Percentiles rank a stretch among this genome's conserved stretches.
These are phyloP conservation scores for Aquilaria malaccensis DNA, from an alignment of 345 rosid genomes.

Conservation along the genomic window DNA sequence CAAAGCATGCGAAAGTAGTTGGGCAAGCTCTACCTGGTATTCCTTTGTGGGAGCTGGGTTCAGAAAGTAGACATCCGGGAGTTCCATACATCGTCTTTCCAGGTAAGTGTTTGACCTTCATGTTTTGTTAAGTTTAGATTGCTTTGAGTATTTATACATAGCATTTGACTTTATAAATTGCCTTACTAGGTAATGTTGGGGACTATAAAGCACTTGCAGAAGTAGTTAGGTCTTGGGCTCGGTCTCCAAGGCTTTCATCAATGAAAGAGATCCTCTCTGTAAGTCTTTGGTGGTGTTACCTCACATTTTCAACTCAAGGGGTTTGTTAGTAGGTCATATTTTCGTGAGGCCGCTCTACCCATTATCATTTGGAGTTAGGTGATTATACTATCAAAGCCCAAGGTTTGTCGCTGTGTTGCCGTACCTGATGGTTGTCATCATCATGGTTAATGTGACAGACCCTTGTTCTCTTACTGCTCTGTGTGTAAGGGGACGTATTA, in stretches of 20 bases:
- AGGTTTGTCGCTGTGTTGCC: no score
- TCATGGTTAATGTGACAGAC: no score
- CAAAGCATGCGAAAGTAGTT: constrained; percentile 73
- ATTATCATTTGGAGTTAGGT: no score
- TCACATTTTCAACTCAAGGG: not conserved
- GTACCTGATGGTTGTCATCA: no score
- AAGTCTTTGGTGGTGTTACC: constrained; percentile 12
- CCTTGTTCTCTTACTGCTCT: no score
- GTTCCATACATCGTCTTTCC: constrained; percentile 97
- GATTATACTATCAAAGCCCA: no score
- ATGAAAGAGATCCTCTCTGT: constrained; percentile 73
- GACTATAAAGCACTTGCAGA: constrained; percentile 68
- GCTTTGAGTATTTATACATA: not conserved
- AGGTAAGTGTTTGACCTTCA: constrained; percentile 33
- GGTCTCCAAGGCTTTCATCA: constrained; percentile 47
- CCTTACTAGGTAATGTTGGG: constrained; percentile 79
- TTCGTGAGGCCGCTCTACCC: not conserved
- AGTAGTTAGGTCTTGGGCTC: constrained; percentile 88
- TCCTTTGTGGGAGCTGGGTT: constrained; percentile 94
- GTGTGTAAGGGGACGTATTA: no score
- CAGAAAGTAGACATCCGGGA: constrained; percentile 96
- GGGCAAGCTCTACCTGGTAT: constrained; percentile 98
- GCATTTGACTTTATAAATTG: not conserved
- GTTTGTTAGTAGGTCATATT: not conserved
- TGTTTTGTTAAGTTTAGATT: not conserved